Evolutionary conservation across 2,329 filamentous ascomycete genomes (phyloP).

Genomic region (Aureobasidium sp.): DNA sequence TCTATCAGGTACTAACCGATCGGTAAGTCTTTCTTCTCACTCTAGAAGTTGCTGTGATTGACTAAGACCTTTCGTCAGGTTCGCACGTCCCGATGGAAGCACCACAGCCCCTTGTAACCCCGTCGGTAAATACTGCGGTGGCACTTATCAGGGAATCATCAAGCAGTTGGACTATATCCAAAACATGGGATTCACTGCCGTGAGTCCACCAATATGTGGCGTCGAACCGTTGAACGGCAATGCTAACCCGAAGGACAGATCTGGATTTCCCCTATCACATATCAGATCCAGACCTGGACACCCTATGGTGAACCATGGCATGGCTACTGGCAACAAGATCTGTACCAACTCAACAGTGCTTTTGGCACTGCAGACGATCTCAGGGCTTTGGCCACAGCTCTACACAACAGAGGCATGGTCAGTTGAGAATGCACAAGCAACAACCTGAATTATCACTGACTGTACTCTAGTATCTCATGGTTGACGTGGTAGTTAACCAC

Average conservation of each 20-base stretch:
- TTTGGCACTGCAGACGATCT: slow-evolving; percentile 31
- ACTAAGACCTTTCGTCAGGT: slow-evolving; percentile 17
- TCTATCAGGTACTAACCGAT: slow-evolving; percentile 37
- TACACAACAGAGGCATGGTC: slow-evolving; percentile 30
- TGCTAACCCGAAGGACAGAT: slow-evolving; percentile 18
- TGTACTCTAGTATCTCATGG: slow-evolving; percentile 27
- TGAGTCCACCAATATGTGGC: slow-evolving; percentile 26
- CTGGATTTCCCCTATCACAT: slow-evolving; percentile 50
- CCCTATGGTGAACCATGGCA: slow-evolving; percentile 41
- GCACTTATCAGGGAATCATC: slow-evolving; percentile 51
- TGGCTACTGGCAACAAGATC: slow-evolving; percentile 47
- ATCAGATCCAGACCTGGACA: slow-evolving; percentile 31
- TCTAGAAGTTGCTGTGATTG: neutral
- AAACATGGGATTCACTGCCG: slow-evolving; percentile 51
- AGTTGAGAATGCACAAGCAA: neutral
- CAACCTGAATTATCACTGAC: neutral
- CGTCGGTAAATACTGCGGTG: slow-evolving; percentile 47
- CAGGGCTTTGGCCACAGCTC: slow-evolving; percentile 24
- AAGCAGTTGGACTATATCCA: slow-evolving; percentile 56
- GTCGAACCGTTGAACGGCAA: neutral
- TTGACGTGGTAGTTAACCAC: slow-evolving; percentile 30
- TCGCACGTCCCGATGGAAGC: slow-evolving; percentile 31
- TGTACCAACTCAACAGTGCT: slow-evolving; percentile 33
- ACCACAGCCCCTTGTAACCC: slow-evolving; percentile 31
- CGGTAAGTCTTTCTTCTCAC: slow-evolving; percentile 18